A percentile compares a stretch with the other conserved stretches of the same genome.
Evolutionary conservation across 768 basidiomycete genomes (phyloP).

Genomic region (Nevesoporus exiguus): DNA sequence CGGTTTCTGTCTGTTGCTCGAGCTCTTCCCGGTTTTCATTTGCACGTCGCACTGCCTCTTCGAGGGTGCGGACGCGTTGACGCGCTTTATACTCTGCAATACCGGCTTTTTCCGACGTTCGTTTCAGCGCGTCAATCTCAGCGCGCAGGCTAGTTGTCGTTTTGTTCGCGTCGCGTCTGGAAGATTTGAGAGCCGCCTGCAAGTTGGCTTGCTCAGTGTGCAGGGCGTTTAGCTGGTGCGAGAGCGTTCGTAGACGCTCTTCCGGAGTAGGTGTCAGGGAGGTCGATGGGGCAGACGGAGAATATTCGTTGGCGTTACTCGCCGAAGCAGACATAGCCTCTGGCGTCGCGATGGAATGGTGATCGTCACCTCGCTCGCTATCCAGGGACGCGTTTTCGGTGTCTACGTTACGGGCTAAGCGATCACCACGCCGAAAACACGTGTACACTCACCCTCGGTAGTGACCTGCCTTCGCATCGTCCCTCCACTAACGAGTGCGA

Average conservation of each 20-base stretch:
- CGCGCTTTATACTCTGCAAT: slow-evolving; percentile 74
- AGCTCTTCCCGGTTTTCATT: slow-evolving; percentile 50
- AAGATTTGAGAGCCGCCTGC: slow-evolving; percentile 65
- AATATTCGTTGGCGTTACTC: slow-evolving; percentile 15
- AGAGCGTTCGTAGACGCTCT: slow-evolving; percentile 63
- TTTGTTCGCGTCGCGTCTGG: slow-evolving; percentile 79
- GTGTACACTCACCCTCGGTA: slow-evolving; percentile 50
- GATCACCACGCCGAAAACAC: slow-evolving; percentile 3
- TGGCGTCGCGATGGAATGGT: slow-evolving; percentile 1
- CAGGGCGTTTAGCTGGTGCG: slow-evolving; percentile 60
- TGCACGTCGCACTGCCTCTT: slow-evolving; percentile 83
- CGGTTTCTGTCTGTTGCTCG: slow-evolving; percentile 36
- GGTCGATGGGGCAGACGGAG: slow-evolving; percentile 24
- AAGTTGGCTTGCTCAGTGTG: slow-evolving; percentile 68
- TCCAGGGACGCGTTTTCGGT: slow-evolving; percentile 22
- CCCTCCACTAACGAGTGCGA: slow-evolving; percentile 66
- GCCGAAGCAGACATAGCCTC: slow-evolving; percentile 29
- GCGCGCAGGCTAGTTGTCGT: slow-evolving; percentile 75
- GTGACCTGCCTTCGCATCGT: slow-evolving; percentile 63
- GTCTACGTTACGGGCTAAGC: slow-evolving; percentile 12
- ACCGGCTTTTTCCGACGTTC: slow-evolving; percentile 76
- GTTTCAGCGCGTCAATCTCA: slow-evolving; percentile 82
- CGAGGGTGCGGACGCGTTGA: slow-evolving; percentile 83
- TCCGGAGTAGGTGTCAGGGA: slow-evolving; percentile 47
- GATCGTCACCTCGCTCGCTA: slow-evolving; percentile 22